Base-by-base conservation (phyloP, 2,329 filamentous ascomycete species). In the Tolypocladium inflatum region DNA sequence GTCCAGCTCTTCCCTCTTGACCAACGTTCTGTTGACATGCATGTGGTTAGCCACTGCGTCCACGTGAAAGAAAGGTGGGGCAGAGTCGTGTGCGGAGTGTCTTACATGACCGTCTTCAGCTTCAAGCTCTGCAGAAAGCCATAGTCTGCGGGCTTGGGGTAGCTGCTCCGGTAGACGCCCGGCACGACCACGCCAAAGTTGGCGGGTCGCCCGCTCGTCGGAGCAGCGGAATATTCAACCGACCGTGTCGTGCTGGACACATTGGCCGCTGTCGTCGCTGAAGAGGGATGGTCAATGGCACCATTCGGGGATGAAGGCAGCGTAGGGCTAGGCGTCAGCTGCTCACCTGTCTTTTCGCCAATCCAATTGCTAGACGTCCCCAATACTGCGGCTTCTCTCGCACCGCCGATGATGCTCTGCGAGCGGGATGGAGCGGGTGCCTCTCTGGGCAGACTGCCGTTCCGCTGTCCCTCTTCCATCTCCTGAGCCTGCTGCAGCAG, bases 161-260 rank as follows among this genome's bases (percentile, higher is more conserved):
- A 96, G 63, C 87, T 88, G 71, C 90, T 93, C 56, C 92, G 84
- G 70, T 90, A 96, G 35, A 97, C 79, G 10, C 87, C 86, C 8
- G 85, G 82, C 23, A 87, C 75, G 23, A 96, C 87, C 35, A 84
- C 75, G 21, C 88, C 90, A 71, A 93, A 96, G 68, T 96, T 96
- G 63, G 75, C 66, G 1, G 89, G 89, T 7, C 72, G 65, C 15
- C 71, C 70, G 42, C 65, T 63, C 19, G 64, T 52, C 9, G 67
- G 65, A 7, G 64, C 63, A n/a, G 45, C 26, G 7, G 65, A 61
- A 42, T 64, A 64, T 21, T 66, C 60, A 13, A 61, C 41, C 39
- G 60, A 23, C 17, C 57, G 61, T 19, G 59, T 59, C 9, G 59
- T 30, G 19, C 41, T 3, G 15, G 53, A 42, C 57, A 54, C 30